These are phyloP conservation scores for Isoetes taiwanensis DNA, from an alignment of 75 land plant genomes.

Conservation along the genomic window DNA sequence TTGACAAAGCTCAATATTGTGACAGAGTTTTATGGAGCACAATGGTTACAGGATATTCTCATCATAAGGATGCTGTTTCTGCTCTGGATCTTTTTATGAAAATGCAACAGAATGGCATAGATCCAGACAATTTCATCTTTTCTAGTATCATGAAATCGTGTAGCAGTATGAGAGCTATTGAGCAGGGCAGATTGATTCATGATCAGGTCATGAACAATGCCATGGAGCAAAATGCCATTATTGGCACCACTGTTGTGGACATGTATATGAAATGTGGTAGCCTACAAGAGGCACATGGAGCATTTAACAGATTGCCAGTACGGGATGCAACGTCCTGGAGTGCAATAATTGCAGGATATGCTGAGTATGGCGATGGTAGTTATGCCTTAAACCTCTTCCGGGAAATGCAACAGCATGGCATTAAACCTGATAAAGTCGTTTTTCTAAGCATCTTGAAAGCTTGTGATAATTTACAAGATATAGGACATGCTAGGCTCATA, in stretches of 20 bases:
- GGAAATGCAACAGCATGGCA: background rate
- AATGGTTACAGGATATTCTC: too few species aligned
- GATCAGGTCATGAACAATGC: too few species aligned
- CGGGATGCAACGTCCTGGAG: slow-evolving; percentile 12
- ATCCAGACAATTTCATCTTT: too few species aligned
- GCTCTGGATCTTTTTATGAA: too few species aligned
- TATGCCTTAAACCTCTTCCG: background rate
- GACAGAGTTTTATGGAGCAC: too few species aligned
- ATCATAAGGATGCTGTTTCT: too few species aligned
- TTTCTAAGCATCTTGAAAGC: slow-evolving; percentile 16
- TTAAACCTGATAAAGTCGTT: background rate
- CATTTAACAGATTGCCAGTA: background rate
- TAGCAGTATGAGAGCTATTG: too few species aligned
- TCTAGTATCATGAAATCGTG: too few species aligned
- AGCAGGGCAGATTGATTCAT: too few species aligned
- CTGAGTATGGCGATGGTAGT: slow-evolving; percentile 2
- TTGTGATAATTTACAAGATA: slow-evolving; percentile 10
- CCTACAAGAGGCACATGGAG: background rate
- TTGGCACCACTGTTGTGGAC: background rate
- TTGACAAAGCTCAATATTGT: too few species aligned
- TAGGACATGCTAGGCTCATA: slow-evolving; percentile 7
- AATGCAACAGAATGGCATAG: too few species aligned
- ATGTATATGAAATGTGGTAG: slow-evolving; percentile 10
- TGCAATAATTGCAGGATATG: slow-evolving; percentile 12
- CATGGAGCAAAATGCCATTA: too few species aligned